Evolutionary conservation across 2,329 filamentous ascomycete genomes (phyloP), one percentile per base, ranked within the genome.

Genomic region (Trichoderma sp.): DNA sequence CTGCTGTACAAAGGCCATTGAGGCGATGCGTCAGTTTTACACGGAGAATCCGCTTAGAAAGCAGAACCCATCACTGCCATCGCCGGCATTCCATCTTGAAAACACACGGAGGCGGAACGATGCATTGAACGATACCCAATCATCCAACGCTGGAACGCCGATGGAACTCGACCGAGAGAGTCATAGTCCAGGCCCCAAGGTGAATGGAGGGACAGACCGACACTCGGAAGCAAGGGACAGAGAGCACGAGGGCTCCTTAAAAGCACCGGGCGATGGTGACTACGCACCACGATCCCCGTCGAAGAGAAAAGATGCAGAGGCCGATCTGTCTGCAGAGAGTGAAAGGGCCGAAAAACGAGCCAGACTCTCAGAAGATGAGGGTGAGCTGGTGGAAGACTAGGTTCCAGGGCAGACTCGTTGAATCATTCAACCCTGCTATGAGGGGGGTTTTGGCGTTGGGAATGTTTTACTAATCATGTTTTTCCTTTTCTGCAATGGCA

Each of bases 1-100:
- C 26, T 89, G 92, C 73, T 92, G 97, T 74, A 83, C 87, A 55
- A 87, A 87, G 76, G 93, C 94, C 4, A 93, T 95, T 76, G 90
- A 92, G 69, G 86, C 93, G 68, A 92, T 98, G 85, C 88, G 90
- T 43, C 89, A 88, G 73, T 91, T 91, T 76, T 91, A 90, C 79
- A 83, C 81, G 55, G 88, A 91, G 79, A 91, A 91, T 78, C 89
- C 89, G 61, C 83, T 90, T 71, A 83, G 84, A 74, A 89, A 88
- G 79, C 83, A 86, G 75, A 87, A 88, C 74, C 83, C 86, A 67
- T 82, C 85, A 77, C 72, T 86, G 80, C 77, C 85, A 43, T 89
- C 87, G 36, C 87, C 88, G 11, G 83, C 84, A 9, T 90, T 89
- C 75, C 83, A 84, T 72, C 82, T 90, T 57, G 87, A 89, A 76